Conservation (phyloP, 192 early-diverging fungal species). For the Coemansia sp. region DNA sequence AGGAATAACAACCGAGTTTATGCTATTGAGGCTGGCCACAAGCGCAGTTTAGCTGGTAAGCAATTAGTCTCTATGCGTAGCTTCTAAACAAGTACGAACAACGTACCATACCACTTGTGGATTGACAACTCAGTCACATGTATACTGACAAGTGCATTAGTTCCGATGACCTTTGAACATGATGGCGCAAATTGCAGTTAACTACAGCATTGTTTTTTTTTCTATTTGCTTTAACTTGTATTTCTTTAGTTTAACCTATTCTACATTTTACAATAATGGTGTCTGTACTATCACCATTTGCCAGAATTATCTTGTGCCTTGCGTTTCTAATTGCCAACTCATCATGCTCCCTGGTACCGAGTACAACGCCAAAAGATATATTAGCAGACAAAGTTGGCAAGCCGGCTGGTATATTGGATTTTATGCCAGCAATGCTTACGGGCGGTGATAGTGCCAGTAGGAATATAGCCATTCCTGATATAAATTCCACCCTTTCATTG, state of each 20-base stretch:
- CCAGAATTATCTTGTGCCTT: not conserved
- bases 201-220: not conserved
- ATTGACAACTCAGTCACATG: not conserved
- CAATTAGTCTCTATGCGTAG: not conserved
- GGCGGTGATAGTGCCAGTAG: not conserved
- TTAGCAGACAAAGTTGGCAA: not conserved
- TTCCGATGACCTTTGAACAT: not conserved
- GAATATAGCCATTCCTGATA: not conserved
- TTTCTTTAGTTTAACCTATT: not conserved
- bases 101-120: not conserved
- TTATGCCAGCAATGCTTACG: not conserved
- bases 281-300: not conserved
- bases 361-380: not conserved
- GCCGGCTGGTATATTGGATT: not conserved
- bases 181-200: not conserved
- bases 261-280: not conserved
- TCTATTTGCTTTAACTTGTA: too few species aligned
- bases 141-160: not conserved
- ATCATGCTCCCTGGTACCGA: not conserved
- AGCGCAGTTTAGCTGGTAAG: slow-evolving; percentile 32
- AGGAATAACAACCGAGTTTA: too few species aligned
- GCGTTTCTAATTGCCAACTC: not conserved
- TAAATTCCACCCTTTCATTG: not conserved
- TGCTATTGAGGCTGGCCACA: slow-evolving; percentile 33
- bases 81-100: not conserved